Evolutionary conservation across 1,139 yeast genomes (phyloP).

Genomic region (Candida sanyaensis): DNA sequence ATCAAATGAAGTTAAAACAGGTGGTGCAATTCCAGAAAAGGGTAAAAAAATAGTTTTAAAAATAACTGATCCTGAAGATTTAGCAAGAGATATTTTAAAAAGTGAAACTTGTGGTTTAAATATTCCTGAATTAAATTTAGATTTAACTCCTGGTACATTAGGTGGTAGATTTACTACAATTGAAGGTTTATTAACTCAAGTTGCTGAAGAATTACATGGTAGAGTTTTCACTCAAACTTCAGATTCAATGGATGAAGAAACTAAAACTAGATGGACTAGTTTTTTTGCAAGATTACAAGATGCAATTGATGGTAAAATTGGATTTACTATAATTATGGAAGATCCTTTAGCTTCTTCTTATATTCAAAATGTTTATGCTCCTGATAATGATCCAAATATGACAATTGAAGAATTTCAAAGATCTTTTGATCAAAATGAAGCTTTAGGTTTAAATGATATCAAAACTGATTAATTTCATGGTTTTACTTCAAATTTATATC

Average conservation of each 20-base stretch:
- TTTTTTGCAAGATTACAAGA: conserved; percentile 75
- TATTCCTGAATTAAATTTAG: conserved; percentile 87
- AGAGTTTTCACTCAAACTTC: conserved; percentile 86
- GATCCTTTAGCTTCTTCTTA: conserved; percentile 96
- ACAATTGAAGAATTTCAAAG: conserved; percentile 85
- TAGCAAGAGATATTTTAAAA: conserved; percentile 91
- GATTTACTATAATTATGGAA: conserved; percentile 84
- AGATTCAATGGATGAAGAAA: conserved; percentile 84
- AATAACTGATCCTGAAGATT: conserved; percentile 90
- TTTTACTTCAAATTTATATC: background rate
- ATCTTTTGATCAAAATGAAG: conserved; percentile 85
- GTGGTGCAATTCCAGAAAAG: conserved; percentile 89
- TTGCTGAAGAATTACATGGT: conserved; percentile 81
- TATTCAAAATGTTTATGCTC: conserved; percentile 96
- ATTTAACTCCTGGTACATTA: conserved; percentile 92
- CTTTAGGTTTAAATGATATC: conserved; percentile 88
- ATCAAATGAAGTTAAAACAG: conserved; percentile 97
- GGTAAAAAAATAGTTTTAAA: conserved; percentile 76
- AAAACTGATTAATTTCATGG: conserved; percentile 31
- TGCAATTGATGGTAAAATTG: conserved; percentile 82
- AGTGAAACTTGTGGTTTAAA: conserved; percentile 88
- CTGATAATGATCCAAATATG: conserved; percentile 98
- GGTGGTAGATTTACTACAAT: conserved; percentile 98
- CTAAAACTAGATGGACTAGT: conserved; percentile 75
- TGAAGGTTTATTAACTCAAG: conserved; percentile 90